Base-by-base conservation (phyloP, 768 basidiomycete species). In the Kwoniella heveanensis region DNA sequence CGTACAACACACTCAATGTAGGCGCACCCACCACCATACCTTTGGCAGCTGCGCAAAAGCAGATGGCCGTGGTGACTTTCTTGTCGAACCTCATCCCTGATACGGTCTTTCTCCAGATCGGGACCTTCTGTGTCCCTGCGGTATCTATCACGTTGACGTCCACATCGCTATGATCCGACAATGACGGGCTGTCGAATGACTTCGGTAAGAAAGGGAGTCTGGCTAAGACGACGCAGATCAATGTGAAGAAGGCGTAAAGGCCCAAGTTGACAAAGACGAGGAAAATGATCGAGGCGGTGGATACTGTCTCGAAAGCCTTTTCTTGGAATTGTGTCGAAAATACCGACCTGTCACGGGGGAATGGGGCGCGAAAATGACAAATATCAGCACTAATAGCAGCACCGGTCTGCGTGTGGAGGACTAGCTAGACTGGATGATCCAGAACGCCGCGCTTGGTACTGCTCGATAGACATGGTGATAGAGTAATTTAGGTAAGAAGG, bases 1-100 rank as follows among this genome's bases (percentile, higher is more conserved):
- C 75, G 53, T 78, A 78, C 39, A 78, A 57, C 50, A 78, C 73
- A 44, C 65, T 62, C 54, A 78, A 51, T 27, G 74, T 64, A 1
- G 77, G 75, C 15, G 73, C 69, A 48, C 77, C 77, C 10, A 78
- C 69, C 3, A 72, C 70, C 44, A 78, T 54, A 50, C 74, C 74
- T 56, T 78, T 78, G 24, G 77, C 77, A 4, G 73, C 74, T 19
- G 73, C 74, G 54, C 77, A 78, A 58, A 76, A 78, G 51, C 77
- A 78, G 10, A 76, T 72, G 10, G 77, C 74, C 9, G 74, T 72
- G 13, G 75, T 66, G 52, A 73, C 76, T 29, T 48, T 39, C 56
- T 77, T 77, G n/a, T 53, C 62, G 57, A 77, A 73, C 32, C 70
- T 57, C 7, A 55, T 15, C 15, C 47, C 37, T 25, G 57, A 44